These are phyloP conservation scores for Rugonectria rugulosa DNA, from an alignment of 2,329 filamentous ascomycete genomes.

Conservation along the genomic window DNA sequence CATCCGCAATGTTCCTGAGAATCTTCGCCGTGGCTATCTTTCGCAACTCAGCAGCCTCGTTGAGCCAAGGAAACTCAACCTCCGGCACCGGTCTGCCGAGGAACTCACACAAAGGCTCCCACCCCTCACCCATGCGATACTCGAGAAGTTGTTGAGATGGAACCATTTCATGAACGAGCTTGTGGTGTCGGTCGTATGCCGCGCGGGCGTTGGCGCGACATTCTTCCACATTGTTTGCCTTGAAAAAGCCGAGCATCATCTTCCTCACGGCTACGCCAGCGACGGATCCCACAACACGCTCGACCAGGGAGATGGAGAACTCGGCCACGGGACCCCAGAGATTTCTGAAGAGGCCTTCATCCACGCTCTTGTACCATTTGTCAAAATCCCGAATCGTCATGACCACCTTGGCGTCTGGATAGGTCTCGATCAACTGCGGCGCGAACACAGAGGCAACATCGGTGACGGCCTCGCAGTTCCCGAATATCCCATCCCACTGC, in stretches of 20 bases:
- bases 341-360: constrained; percentile 39
- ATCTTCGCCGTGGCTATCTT: constrained; percentile 19
- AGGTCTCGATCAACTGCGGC: constrained; percentile 38
- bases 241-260: constrained; percentile 39
- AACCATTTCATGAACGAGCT: constrained; percentile 37
- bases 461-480: constrained; percentile 40
- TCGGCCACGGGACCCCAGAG: constrained; percentile 29
- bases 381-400: constrained; percentile 43
- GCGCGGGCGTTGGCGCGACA: constrained; percentile 30
- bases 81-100: constrained; percentile 43
- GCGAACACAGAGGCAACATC: constrained; percentile 42
- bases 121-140: constrained; percentile 44
- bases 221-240: constrained; percentile 32
- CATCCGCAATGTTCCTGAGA: constrained; percentile 12
- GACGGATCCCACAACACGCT: constrained; percentile 43
- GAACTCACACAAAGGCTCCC: constrained; percentile 48
- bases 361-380: constrained; percentile 42
- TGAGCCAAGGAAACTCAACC: constrained; percentile 42
- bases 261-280: constrained; percentile 38
- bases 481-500: constrained; percentile 46
- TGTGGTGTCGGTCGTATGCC: constrained; percentile 42
- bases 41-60: constrained; percentile 38
- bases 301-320: constrained; percentile 31
- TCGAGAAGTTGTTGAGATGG: constrained; percentile 39
- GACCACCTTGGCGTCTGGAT: constrained; percentile 46